These are phyloP conservation scores for Pleurotus tuoliensis DNA, from an alignment of 768 basidiomycete genomes.

Conservation along the genomic window DNA sequence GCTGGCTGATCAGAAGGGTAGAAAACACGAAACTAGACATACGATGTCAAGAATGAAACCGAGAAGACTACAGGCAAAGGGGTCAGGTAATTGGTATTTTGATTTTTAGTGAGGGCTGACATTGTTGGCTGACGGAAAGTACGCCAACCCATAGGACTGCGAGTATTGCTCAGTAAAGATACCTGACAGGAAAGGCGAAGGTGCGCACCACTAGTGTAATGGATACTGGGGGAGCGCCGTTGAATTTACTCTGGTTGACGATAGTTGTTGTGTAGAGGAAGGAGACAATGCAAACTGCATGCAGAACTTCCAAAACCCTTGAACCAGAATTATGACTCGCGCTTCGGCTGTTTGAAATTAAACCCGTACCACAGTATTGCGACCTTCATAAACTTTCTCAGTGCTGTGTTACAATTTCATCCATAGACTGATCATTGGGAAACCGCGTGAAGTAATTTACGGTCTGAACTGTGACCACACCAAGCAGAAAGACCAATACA, in stretches of 20 bases:
- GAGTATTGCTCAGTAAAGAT: not conserved
- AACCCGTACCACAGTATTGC: slow-evolving; percentile 2
- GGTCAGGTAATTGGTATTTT: too few relatives aligned
- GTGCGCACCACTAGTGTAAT: not conserved
- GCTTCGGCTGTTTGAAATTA: not conserved
- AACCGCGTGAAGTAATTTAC: slow-evolving; percentile 19
- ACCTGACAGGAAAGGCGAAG: not conserved
- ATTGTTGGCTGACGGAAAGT: not conserved
- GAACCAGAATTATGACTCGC: not conserved
- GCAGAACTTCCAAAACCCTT: slow-evolving; percentile 24
- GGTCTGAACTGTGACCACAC: slow-evolving; percentile 20
- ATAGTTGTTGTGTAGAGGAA: slow-evolving; percentile 28
- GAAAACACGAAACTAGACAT: not conserved
- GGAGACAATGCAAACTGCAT: slow-evolving; percentile 21
- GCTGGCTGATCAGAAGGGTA: not conserved
- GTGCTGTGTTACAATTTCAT: not conserved
- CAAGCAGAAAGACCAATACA: slow-evolving; percentile 22
- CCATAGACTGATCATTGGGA: slow-evolving; percentile 13
- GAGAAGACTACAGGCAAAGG: not conserved
- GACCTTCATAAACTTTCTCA: not conserved
- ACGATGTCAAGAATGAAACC: not conserved
- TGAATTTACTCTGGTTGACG: slow-evolving; percentile 11
- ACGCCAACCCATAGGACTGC: not conserved
- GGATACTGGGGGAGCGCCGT: not conserved
- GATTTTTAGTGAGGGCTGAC: not conserved